Percentiles rank a stretch among this genome's conserved stretches.
Evolutionary conservation across 495 filamentous ascomycete genomes (phyloP).

Genomic region (Niebla homalea): DNA sequence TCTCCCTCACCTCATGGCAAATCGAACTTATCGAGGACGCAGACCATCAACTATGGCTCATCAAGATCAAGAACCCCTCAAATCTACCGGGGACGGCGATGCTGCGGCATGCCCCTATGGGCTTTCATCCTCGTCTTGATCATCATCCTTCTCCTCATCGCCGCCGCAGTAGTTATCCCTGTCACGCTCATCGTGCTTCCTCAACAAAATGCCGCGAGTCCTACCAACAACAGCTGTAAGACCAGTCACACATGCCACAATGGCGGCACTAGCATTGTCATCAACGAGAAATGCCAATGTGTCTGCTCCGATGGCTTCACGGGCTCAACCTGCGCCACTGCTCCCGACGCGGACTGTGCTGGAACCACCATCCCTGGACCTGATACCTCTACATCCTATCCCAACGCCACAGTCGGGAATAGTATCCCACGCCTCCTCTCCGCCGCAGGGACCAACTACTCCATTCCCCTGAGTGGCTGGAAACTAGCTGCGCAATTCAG

Average conservation of each 20-base stretch:
- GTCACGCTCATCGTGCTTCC: slow-evolving; percentile 68
- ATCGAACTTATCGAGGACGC: slow-evolving; percentile 10
- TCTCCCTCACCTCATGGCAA: slow-evolving; percentile 28
- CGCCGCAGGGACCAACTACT: slow-evolving; percentile 53
- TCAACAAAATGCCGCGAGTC: slow-evolving; percentile 33
- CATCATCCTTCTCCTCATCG: slow-evolving; percentile 57
- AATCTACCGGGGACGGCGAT: slow-evolving; percentile 5
- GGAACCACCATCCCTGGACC: slow-evolving; percentile 41
- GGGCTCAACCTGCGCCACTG: slow-evolving; percentile 55
- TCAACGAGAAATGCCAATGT: slow-evolving; percentile 59
- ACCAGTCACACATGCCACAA: slow-evolving; percentile 52
- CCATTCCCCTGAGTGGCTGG: slow-evolving; percentile 53
- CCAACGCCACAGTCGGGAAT: slow-evolving; percentile 67
- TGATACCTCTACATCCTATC: slow-evolving; percentile 30
- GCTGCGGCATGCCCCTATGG: slow-evolving; percentile 78
- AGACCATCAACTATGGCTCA: slow-evolving; percentile 10
- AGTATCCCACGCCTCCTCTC: slow-evolving; percentile 60
- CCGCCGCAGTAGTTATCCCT: slow-evolving; percentile 79
- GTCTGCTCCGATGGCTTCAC: slow-evolving; percentile 78
- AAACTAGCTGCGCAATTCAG: slow-evolving; percentile 66
- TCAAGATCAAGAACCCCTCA: background rate
- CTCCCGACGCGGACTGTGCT: slow-evolving; percentile 54
- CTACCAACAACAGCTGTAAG: slow-evolving; percentile 37
- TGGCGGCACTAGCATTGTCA: slow-evolving; percentile 61
- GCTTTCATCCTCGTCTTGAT: slow-evolving; percentile 58